phyloP scores from a whole-genome alignment of 768 basidiomycete genomes.

The Serendipita sp. region DNA sequence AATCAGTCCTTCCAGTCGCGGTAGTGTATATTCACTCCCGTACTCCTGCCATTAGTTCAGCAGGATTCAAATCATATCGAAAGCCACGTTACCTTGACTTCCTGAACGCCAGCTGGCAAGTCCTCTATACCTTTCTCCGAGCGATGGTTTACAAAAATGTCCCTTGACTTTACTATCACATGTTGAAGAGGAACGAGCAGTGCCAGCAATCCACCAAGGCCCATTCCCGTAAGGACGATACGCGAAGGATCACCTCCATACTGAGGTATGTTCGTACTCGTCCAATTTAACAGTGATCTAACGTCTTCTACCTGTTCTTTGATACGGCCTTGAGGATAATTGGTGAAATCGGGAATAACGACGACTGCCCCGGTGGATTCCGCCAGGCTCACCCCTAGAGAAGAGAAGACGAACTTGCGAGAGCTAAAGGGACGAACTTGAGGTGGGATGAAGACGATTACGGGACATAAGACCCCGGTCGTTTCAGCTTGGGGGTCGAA shows the following conservation, averaged over 20 bases:
- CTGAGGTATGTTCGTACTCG: neutral
- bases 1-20: constrained; percentile 13
- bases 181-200: constrained; percentile 12
- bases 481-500: neutral
- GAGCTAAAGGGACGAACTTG: constrained; percentile 9
- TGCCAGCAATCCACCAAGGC: constrained; percentile 13
- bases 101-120: constrained; percentile 13
- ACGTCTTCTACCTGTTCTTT: constrained; percentile 9
- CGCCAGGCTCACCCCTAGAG: constrained; percentile 8
- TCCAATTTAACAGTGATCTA: constrained; percentile 6
- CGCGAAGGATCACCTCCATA: constrained; percentile 12
- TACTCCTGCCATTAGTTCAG: constrained; percentile 5
- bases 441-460: constrained; percentile 10
- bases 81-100: constrained; percentile 9
- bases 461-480: neutral
- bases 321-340: constrained; percentile 10
- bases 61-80: neutral
- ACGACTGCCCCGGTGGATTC: neutral
- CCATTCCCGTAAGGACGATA: constrained; percentile 13
- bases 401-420: constrained; percentile 9
- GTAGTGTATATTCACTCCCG: constrained; percentile 9
- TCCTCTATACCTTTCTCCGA: neutral
- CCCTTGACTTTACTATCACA: constrained; percentile 13
- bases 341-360: constrained; percentile 10
- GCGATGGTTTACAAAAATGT: neutral